These are phyloP conservation scores for Brasilioporus rufonigricans DNA, from an alignment of 768 basidiomycete genomes.

Conservation along the genomic window DNA sequence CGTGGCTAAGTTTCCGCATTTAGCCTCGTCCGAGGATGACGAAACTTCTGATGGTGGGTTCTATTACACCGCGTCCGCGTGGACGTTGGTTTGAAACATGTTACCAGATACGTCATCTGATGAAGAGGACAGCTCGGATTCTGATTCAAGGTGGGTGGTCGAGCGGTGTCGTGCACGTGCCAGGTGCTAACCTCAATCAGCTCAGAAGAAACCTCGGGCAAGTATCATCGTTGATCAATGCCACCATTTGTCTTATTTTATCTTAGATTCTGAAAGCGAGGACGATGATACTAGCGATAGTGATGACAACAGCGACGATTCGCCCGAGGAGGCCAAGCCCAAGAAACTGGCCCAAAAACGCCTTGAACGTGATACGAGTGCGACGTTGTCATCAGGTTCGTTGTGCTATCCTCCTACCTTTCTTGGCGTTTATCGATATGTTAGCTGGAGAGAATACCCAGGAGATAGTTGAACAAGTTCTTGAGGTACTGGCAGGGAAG, in stretches of 20 bases:
- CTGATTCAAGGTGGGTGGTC: conserved; percentile 24
- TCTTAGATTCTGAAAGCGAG: conserved; percentile 17
- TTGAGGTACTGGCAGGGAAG: conserved; percentile 1
- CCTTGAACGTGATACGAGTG: conserved; percentile 37
- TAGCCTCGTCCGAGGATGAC: conserved; percentile 23
- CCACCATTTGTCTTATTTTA: background rate
- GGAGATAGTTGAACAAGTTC: background rate
- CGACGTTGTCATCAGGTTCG: conserved; percentile 38
- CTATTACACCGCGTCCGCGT: background rate
- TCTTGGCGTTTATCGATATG: background rate
- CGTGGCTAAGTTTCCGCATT: conserved; percentile 8
- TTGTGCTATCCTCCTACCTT: background rate
- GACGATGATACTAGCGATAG: conserved; percentile 11
- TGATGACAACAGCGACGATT: conserved; percentile 7
- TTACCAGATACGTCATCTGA: conserved; percentile 20
- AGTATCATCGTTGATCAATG: conserved; percentile 8
- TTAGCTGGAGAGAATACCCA: conserved; percentile 13
- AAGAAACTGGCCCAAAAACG: conserved; percentile 6
- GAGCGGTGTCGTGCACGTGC: conserved; percentile 2
- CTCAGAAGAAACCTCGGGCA: conserved; percentile 18
- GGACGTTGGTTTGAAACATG: background rate
- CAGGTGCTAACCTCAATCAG: conserved; percentile 11
- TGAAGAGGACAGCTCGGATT: conserved; percentile 24
- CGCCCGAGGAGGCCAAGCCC: background rate
- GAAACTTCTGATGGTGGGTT: conserved; percentile 28